These are phyloP conservation scores for Pelargonium fulgidum DNA, from an alignment of 441 rosid genomes.

Conservation along the genomic window DNA sequence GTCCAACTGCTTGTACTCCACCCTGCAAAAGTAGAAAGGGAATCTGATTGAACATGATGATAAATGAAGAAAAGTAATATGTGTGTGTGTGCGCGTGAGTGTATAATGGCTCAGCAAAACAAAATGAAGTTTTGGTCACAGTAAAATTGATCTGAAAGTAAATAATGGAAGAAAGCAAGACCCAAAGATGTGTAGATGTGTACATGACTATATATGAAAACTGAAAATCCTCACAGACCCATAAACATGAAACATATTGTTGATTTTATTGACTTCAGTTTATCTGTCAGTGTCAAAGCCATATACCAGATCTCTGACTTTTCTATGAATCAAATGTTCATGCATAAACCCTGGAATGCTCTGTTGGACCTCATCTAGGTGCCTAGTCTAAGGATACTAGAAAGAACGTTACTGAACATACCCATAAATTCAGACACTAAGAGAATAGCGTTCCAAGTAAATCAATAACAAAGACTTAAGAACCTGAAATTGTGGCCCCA, in stretches of 20 bases:
- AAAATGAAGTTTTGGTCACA: not conserved
- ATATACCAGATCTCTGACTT: not conserved
- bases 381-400: not conserved
- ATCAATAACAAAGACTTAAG: not conserved
- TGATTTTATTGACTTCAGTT: not conserved
- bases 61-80: not conserved
- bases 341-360: not conserved
- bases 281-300: not conserved
- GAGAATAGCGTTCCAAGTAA: not conserved
- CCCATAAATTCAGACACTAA: not conserved
- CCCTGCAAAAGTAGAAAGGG: constrained; percentile 26
- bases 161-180: not conserved
- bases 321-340: not conserved
- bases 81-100: too few species aligned
- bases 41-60: constrained; percentile 1
- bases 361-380: too few species aligned
- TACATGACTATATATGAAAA: not conserved
- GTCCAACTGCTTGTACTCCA: constrained; percentile 44
- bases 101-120: not conserved
- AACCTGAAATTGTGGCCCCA: constrained; percentile 60
- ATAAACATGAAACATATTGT: not conserved
- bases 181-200: not conserved
- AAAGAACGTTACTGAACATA: not conserved
- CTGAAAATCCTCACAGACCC: not conserved
- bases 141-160: not conserved